Conservation (phyloP, 2,329 filamentous ascomycete genomes). For the Hirsutella rhossiliensis region DNA sequence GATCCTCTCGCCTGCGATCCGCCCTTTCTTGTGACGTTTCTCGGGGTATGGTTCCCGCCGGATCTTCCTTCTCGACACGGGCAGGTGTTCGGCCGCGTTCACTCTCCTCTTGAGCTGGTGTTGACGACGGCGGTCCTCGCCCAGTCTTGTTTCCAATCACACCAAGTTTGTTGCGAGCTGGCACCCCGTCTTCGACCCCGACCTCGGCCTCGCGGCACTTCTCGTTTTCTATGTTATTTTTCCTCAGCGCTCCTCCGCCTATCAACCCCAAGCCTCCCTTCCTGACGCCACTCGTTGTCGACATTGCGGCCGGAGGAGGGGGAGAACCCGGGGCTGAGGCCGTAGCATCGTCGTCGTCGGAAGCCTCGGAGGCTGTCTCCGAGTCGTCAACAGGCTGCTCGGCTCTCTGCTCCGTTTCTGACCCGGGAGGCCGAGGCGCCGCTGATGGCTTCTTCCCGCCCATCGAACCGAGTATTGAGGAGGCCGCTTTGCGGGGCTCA, state of each 20-base stretch:
- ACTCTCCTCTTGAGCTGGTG: constrained; percentile 5
- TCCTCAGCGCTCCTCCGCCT: constrained; percentile 18
- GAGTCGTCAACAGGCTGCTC: constrained; percentile 14
- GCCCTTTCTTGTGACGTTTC: constrained; percentile 34
- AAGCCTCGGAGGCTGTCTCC: constrained; percentile 32
- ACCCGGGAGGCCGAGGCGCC: constrained; percentile 9
- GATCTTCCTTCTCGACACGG: constrained; percentile 6
- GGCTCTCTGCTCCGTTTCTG: constrained; percentile 2
- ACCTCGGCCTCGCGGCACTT: not conserved
- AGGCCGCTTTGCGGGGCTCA: constrained; percentile 7
- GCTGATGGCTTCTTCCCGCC: constrained; percentile 19
- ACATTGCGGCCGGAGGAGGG: constrained; percentile 11
- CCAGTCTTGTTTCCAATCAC: constrained; percentile 20
- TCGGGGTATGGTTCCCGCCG: constrained; percentile 19
- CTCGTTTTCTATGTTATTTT: constrained; percentile 3
- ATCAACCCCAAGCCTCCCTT: constrained; percentile 28
- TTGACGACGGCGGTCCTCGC: not conserved
- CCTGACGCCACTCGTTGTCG: constrained; percentile 5
- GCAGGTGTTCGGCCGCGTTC: constrained; percentile 10
- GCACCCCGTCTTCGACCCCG: not conserved
- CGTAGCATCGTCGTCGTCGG: constrained; percentile 17
- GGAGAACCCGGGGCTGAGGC: constrained; percentile 10
- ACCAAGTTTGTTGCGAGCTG: constrained; percentile 16
- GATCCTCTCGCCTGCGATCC: constrained; percentile 36
- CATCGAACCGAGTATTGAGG: constrained; percentile 21